A percentile compares a stretch with the other conserved stretches of the same genome.
Conservation (phyloP, 2,329 filamentous ascomycete species). For the Camptophora hylomeconis region DNA sequence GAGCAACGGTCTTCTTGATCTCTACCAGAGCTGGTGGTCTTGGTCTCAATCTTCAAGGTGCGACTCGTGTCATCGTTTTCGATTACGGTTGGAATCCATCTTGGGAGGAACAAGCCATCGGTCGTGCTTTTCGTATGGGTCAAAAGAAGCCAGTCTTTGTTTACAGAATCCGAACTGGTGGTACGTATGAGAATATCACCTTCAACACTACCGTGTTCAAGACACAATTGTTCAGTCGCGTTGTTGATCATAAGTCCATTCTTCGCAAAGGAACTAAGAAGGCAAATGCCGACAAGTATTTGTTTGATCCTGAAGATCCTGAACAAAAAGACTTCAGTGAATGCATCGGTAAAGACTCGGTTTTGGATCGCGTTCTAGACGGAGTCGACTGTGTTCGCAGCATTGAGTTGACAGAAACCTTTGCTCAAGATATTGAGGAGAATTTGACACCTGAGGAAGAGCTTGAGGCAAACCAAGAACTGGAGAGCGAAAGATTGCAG, state of each 20-base stretch:
- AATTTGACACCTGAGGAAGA: slow-evolving; percentile 50
- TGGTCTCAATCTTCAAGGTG: slow-evolving; percentile 71
- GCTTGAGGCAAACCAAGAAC: slow-evolving; percentile 37
- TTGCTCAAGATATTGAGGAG: slow-evolving; percentile 55
- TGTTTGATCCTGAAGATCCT: slow-evolving; percentile 45
- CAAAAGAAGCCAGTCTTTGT: slow-evolving; percentile 72
- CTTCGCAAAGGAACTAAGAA: slow-evolving; percentile 50
- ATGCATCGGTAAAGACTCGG: slow-evolving; percentile 47
- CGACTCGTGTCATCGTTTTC: slow-evolving; percentile 76
- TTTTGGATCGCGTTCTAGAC: slow-evolving; percentile 43
- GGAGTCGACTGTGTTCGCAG: slow-evolving; percentile 21
- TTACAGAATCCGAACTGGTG: slow-evolving; percentile 66
- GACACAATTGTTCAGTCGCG: slow-evolving; percentile 60
- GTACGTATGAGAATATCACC: slow-evolving; percentile 65
- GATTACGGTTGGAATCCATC: slow-evolving; percentile 73
- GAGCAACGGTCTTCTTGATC: slow-evolving; percentile 55
- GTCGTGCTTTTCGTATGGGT: slow-evolving; percentile 72
- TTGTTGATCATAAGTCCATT: slow-evolving; percentile 73
- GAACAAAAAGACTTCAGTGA: slow-evolving; percentile 38
- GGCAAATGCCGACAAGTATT: slow-evolving; percentile 35
- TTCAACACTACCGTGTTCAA: slow-evolving; percentile 72
- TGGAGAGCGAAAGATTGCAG: slow-evolving; percentile 27
- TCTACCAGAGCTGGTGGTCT: slow-evolving; percentile 72
- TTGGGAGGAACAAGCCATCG: slow-evolving; percentile 75
- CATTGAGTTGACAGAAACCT: slow-evolving; percentile 58